Evolutionary conservation across 169 alveolate species (phyloP), one percentile per base, ranked within the genome.

Genomic region (Plasmodium fragile): DNA sequence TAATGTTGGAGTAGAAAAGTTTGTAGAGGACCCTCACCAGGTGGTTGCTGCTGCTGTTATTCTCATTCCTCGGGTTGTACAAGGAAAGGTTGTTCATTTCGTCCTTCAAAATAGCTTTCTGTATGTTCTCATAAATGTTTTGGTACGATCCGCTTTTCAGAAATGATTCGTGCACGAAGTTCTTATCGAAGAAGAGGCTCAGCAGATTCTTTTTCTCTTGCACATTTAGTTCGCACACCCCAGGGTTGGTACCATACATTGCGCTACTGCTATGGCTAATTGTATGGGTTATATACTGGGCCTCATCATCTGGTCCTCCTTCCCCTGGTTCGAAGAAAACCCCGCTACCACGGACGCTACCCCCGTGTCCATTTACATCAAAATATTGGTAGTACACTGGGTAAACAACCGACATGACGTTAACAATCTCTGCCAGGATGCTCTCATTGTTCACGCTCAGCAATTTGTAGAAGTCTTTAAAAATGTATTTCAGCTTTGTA

Each of bases 401-500:
- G 70, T 80, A 91, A 3, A 91, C 45, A 2, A 25, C 30, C 34
- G 94, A 79, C 18, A 91, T 25, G 82, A 81, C 84, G 30, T 91
- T 81, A 36, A 81, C 70, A 3, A 91, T 30, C 53, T 91, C 94
- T 28, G 53, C 82, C 45, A 81, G n/a, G 34, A 91, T 39, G 1
- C 72, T 52, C 13, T 59, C 82, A 80, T 80, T 55, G 73, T 91
- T 81, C 55, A 70, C 4, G 39, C 39, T 43, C 41, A 91, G 25
- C 45, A 91, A 71, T 81, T 81, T 91, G 34, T 89, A 77, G 4
- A 91, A 80, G 73, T 91, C 94, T 81, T 91, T 91, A 65, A 91
- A 91, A 45, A 91, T 81, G 41, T 91, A 91, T 70, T 91, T 91
- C 34, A 91, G 73, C 77, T 80, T 91, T 70, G 94, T 81, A 49